phyloP scores from a whole-genome alignment of 2,329 filamentous ascomycete species.

The Diaporthe citri region DNA sequence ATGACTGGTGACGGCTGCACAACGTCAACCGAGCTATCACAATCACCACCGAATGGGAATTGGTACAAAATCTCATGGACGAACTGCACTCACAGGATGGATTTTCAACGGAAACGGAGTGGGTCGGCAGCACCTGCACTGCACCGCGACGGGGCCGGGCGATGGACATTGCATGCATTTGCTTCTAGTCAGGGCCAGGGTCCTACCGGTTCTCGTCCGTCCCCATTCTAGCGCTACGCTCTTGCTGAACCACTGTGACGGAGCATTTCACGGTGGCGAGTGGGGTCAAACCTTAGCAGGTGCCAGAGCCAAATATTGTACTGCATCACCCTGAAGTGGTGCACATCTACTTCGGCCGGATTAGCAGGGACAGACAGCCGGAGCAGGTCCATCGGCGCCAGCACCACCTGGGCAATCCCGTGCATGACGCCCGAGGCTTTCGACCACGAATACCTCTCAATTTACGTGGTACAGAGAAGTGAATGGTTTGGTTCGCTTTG shows the following conservation, averaged over 20 bases:
- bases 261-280: slow-evolving; percentile 11
- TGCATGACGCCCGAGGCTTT: not conserved
- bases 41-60: not conserved
- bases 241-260: slow-evolving; percentile 12
- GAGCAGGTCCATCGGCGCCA: not conserved
- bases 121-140: not conserved
- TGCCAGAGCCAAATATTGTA: not conserved
- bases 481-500: not conserved
- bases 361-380: not conserved
- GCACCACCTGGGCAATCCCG: not conserved
- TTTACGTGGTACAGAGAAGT: not conserved
- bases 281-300: slow-evolving; percentile 8
- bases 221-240: not conserved
- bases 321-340: not conserved
- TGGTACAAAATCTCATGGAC: not conserved
- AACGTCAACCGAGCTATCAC: not conserved
- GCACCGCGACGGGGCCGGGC: slow-evolving; percentile 12
- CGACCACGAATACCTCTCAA: not conserved
- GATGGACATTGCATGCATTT: not conserved
- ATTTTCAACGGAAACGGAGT: not conserved
- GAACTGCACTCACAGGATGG: not conserved
- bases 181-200: slow-evolving; percentile 21
- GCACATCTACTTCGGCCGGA: not conserved
- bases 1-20: not conserved
- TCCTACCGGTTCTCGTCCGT: slow-evolving; percentile 1